Conservation (phyloP, 192 early-diverging fungal genomes). For the Backusella luteola region DNA sequence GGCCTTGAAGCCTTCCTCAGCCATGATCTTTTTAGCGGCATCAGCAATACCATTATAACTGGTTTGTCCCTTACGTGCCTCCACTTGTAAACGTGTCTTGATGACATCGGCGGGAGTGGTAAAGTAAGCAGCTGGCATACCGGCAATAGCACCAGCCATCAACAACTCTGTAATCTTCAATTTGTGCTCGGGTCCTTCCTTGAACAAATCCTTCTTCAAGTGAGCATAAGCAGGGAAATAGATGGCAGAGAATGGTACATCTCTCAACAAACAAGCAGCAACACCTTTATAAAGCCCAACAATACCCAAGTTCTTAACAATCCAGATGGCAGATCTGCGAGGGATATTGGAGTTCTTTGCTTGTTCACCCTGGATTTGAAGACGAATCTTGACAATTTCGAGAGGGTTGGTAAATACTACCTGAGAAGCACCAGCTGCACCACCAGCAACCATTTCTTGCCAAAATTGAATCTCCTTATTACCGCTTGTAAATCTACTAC, state of each 20-base stretch:
- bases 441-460: conserved; percentile 85
- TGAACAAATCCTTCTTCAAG: conserved; percentile 90
- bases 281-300: conserved; percentile 94
- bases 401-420: conserved; percentile 96
- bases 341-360: conserved; percentile 52
- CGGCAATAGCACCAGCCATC: conserved; percentile 88
- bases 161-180: conserved; percentile 68
- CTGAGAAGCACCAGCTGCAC: conserved; percentile 82
- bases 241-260: conserved; percentile 96
- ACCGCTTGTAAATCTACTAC: conserved; percentile 61
- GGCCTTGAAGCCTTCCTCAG: conserved; percentile 90
- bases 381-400: conserved; percentile 98
- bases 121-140: conserved; percentile 97
- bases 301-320: conserved; percentile 87
- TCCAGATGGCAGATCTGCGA: conserved; percentile 77
- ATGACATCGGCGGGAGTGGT: conserved; percentile 98
- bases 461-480: conserved; percentile 74
- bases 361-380: conserved; percentile 85
- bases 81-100: conserved; percentile 96
- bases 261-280: conserved; percentile 88
- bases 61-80: conserved; percentile 86
- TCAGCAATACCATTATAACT: conserved; percentile 80
- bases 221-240: conserved; percentile 99
- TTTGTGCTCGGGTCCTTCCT: conserved; percentile 77
- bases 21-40: conserved; percentile 82